phyloP scores from a whole-genome alignment of 2,329 filamentous ascomycete genomes.

The Colletotrichum navitas region DNA sequence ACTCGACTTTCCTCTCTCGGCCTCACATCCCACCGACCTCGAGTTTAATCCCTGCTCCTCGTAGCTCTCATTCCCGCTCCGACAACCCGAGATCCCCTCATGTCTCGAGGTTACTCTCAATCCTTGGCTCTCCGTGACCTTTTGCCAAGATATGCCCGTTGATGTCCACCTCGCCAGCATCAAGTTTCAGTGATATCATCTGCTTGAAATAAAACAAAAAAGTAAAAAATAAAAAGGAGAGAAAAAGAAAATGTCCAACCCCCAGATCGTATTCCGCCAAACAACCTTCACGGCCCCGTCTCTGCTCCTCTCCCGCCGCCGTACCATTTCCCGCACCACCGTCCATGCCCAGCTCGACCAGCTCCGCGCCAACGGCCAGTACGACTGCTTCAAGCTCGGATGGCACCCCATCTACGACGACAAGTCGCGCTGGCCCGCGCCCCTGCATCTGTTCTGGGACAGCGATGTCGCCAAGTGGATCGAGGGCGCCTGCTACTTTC shows the following conservation, averaged over 20 bases:
- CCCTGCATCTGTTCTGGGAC: slow-evolving; percentile 72
- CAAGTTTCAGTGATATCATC: not conserved
- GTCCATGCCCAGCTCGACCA: slow-evolving; percentile 65
- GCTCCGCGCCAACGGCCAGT: slow-evolving; percentile 66
- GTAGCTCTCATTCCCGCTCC: not conserved
- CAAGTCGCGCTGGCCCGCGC: slow-evolving; percentile 64
- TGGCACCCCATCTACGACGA: slow-evolving; percentile 69
- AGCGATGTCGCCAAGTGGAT: slow-evolving; percentile 69
- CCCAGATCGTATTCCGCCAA: slow-evolving; percentile 52
- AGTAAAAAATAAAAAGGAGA: slow-evolving; percentile 28
- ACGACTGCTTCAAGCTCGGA: slow-evolving; percentile 68
- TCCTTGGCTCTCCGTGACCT: not conserved
- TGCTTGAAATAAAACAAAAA: not conserved
- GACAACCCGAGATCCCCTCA: not conserved
- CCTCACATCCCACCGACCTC: slow-evolving; percentile 5
- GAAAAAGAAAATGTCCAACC: slow-evolving; percentile 48
- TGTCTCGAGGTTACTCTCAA: not conserved
- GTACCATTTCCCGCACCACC: slow-evolving; percentile 54
- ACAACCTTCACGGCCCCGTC: slow-evolving; percentile 54
- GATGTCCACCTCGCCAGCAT: not conserved
- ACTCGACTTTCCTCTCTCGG: slow-evolving; percentile 20
- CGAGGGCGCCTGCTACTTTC: slow-evolving; percentile 71
- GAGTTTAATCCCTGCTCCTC: slow-evolving; percentile 6
- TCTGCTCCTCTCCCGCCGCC: slow-evolving; percentile 51
- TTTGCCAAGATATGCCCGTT: not conserved